These are phyloP conservation scores for Phaeotremella skinneri DNA, from an alignment of 768 basidiomycete genomes.

Conservation along the genomic window DNA sequence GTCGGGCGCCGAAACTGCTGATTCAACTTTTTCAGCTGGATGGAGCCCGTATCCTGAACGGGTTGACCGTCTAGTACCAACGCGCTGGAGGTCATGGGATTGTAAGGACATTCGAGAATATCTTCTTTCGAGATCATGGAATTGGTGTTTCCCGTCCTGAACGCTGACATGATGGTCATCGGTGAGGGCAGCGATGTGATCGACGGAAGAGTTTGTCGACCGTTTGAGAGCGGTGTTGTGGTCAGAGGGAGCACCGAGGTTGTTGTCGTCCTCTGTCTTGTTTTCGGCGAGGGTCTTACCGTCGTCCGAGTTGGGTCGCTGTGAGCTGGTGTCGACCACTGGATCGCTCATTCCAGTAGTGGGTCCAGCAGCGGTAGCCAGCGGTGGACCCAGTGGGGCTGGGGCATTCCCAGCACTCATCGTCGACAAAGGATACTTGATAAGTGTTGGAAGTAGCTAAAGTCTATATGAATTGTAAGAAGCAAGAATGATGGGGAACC, in stretches of 20 bases:
- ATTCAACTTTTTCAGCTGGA: slow-evolving; percentile 5
- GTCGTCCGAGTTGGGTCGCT: slow-evolving; percentile 13
- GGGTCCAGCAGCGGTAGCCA: slow-evolving; percentile 4
- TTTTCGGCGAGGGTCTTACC: slow-evolving; percentile 23
- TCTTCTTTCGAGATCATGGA: slow-evolving; percentile 38
- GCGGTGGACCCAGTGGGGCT: slow-evolving; percentile 16
- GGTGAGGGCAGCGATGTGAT: slow-evolving; percentile 40
- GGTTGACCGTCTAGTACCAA: slow-evolving; percentile 21
- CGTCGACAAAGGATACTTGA: background rate
- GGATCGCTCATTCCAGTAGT: slow-evolving; percentile 8
- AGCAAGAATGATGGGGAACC: too few species aligned
- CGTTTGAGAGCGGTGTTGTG: slow-evolving; percentile 14
- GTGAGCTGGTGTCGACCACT: background rate
- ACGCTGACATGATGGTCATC: slow-evolving; percentile 34
- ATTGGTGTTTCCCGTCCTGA: slow-evolving; percentile 36
- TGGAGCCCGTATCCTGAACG: slow-evolving; percentile 6
- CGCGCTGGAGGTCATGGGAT: slow-evolving; percentile 35
- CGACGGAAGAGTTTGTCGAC: slow-evolving; percentile 28
- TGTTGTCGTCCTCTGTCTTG: slow-evolving; percentile 4
- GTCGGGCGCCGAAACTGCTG: slow-evolving; percentile 13
- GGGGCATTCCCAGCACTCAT: background rate
- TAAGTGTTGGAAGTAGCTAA: too few species aligned
- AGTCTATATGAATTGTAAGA: too few species aligned
- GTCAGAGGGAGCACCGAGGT: background rate
- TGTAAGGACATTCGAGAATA: slow-evolving; percentile 39